Evolutionary conservation across 2,329 filamentous ascomycete genomes (phyloP), one percentile per base, ranked within the genome.

Genomic region (Alternaria sp.): DNA sequence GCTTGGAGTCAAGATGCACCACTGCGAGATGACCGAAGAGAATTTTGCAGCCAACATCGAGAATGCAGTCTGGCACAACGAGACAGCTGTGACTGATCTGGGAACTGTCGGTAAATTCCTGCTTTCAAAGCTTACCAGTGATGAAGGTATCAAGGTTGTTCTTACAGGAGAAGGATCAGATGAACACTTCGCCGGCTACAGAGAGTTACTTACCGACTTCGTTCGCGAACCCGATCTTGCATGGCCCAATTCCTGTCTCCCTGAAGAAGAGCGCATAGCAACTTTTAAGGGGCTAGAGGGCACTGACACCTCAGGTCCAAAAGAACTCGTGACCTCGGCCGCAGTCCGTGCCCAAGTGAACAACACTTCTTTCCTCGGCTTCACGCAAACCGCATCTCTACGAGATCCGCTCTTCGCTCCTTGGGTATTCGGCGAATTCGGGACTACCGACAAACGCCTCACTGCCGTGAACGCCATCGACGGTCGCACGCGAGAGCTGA

Each of bases 181-280:
- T 62, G 85, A 87, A 74, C 79, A 83, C 52, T 87, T 87, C 67
- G 81, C 77, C 2, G 86, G 86, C 30, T 88, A 87, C 62, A 73
- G 78, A 0, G 74, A 79, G 48, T 84, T 83, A 56, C 67, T 80
- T 0, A 73, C 79, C 1, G 84, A 87, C 54, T 81, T 80, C 54
- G 76, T 88, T 2, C 78, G 80, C 11, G 85, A 86, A 64, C 67
- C 80, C 1, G 86, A 87, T 64, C 49, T 48, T 20, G 55, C 68
- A 22, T 67, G 52, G 59, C 63, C 64, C 1, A 46, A 48, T 10
- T 54, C 56, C 3, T 49, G 43, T 0, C 53, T 72, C 7, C 34
- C 65, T 1, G 66, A 72, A 18, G 57, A 64, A 25, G 54, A 61
- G 14, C 64, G 67, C 30, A 28, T 67, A 27, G 30, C 28, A 7